Percentiles rank a stretch among this genome's conserved stretches.
phyloP scores from a whole-genome alignment of 2,329 filamentous ascomycete species.

The Neophaeococcomyces aloes region DNA sequence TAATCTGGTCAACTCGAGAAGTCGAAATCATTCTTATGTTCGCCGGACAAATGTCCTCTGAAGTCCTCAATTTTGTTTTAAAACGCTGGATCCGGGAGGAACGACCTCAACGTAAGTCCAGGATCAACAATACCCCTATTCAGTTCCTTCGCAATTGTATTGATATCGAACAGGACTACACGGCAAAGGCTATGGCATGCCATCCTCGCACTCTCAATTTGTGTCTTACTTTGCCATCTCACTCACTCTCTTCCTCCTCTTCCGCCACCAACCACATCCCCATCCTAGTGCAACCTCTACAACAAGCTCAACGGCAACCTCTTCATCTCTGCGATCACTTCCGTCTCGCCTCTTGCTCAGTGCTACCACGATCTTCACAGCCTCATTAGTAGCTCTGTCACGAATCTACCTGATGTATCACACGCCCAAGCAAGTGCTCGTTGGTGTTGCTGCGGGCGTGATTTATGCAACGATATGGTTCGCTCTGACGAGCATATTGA shows the following conservation, averaged over 20 bases:
- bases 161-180: constrained; percentile 48
- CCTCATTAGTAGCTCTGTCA: constrained; percentile 64
- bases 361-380: constrained; percentile 49
- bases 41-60: constrained; percentile 80
- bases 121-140: background rate
- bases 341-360: constrained; percentile 45
- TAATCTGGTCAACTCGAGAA: constrained; percentile 86
- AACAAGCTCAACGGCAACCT: constrained; percentile 10
- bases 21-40: constrained; percentile 84
- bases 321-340: constrained; percentile 33
- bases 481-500: constrained; percentile 52
- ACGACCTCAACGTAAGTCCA: constrained; percentile 59
- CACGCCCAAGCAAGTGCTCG: constrained; percentile 75
- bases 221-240: constrained; percentile 83
- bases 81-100: constrained; percentile 91
- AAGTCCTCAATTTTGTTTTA: constrained; percentile 77
- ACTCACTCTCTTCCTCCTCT: constrained; percentile 70
- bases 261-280: constrained; percentile 48
- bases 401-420: constrained; percentile 90
- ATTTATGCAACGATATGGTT: constrained; percentile 73
- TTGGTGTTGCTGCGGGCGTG: constrained; percentile 61
- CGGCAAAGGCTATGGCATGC: constrained; percentile 96
- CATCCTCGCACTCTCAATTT: constrained; percentile 89
- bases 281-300: constrained; percentile 39
- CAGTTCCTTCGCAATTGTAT: too few relatives aligned